phyloP scores from a whole-genome alignment of 1,139 yeast species.

The Zygotorulaspora mrakii region DNA sequence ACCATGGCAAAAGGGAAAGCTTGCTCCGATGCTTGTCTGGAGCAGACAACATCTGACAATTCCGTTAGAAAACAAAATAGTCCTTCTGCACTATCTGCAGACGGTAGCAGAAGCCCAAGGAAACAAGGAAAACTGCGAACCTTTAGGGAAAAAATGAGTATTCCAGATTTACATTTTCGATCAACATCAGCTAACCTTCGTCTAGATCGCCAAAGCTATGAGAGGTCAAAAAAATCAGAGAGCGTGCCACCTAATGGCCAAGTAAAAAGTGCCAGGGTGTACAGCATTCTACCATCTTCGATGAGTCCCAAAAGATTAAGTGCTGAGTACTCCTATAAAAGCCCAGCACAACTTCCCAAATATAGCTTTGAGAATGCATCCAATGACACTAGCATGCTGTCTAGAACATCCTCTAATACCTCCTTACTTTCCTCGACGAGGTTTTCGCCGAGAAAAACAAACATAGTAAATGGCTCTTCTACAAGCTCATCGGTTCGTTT shows the following conservation, averaged over 20 bases:
- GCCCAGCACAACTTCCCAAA: neutral
- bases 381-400: conserved; percentile 2
- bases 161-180: conserved; percentile 17
- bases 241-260: conserved; percentile 1
- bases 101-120: no score
- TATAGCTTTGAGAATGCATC: conserved; percentile 5
- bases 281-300: neutral
- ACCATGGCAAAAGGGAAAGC: no score
- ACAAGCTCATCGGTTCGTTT: conserved; percentile 1
- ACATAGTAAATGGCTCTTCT: conserved; percentile 1
- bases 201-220: conserved; percentile 7
- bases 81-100: no score
- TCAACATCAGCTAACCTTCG: conserved; percentile 8
- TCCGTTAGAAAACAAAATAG: no score
- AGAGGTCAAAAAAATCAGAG: conserved; percentile 1
- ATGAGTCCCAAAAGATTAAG: conserved; percentile 3
- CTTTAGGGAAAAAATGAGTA: conserved; percentile 17
- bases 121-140: conserved; percentile 16
- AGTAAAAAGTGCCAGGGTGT: neutral
- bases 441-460: conserved; percentile 9
- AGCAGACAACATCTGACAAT: no score
- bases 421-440: conserved; percentile 8
- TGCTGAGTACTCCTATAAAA: neutral
- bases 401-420: conserved; percentile 9
- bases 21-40: no score